Evolutionary conservation across 1,284 basidiomycete species (phyloP), one percentile per base, ranked within the genome.

Genomic region (Leccinum pseudoinsigne): DNA sequence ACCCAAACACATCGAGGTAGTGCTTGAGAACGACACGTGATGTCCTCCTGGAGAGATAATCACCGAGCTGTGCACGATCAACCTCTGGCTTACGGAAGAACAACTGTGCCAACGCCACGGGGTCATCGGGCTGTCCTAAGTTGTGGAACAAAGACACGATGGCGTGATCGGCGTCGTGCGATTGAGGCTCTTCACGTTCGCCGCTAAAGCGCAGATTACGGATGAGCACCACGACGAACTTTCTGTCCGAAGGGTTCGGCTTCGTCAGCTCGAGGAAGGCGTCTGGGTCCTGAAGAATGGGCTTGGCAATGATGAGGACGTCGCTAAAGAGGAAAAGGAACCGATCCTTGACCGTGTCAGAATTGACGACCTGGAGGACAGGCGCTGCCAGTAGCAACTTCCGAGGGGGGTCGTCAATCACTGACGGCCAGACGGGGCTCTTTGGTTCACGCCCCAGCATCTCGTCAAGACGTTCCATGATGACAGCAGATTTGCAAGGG

Each of bases 301-400:
- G 86, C 72, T 94, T 90, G 55, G 90, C 86, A 65, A 99, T 88
- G 73, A 99, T 86, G 54, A 99, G 84, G 56, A 98, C 84, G 74
- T 99, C 97, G 73, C 83, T 93, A 83, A 99, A 99, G 23, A 99
- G 82, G 79, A 98, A 96, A 12, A 99, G 83, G 80, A 94, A 96
- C 9, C 97, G 89, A 73, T 98, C 95, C 76, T 99, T 98, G 77
- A 97, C 92, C 1, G 93, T 96, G 70, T 95, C 93, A 40, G 89
- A 84, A 77, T 95, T 95, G 70, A 95, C 94, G 6, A 98, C 94
- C 77, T 99, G 97, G 16, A 98, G 81, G 14, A 97, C 92, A 2
- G 95, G 92, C 5, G 92, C 90, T 3, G 91, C 90, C 47, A 95
- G 80, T 16, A 97, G 78, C 26, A 98, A 79, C 73, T 91, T 94